These are phyloP conservation scores for Dillenia turbinata DNA, from an alignment of 164 flowering plant species.

Conservation along the genomic window DNA sequence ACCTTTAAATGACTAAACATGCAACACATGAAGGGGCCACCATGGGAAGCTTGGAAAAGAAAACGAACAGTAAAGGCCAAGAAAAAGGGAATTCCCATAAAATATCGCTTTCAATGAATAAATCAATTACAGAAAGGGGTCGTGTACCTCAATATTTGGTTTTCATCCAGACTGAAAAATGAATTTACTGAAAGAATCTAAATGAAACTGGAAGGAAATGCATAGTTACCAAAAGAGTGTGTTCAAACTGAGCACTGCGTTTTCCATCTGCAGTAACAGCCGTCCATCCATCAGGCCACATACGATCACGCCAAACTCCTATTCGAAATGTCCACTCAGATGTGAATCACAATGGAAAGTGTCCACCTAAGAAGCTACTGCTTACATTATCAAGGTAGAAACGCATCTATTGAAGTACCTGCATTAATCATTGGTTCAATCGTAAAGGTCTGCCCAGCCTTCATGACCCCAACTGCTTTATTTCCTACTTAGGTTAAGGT, in stretches of 20 bases:
- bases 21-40: too few species aligned
- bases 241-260: slow-evolving; percentile 98
- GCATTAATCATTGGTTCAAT: slow-evolving; percentile 98
- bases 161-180: too few species aligned
- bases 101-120: too few species aligned
- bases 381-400: not conserved
- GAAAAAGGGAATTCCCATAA: not conserved
- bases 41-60: too few species aligned
- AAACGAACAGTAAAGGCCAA: not conserved
- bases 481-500: slow-evolving; percentile 67
- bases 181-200: too few species aligned
- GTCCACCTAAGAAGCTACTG: not conserved
- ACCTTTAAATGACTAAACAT: too few species aligned
- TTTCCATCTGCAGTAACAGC: slow-evolving; percentile 97
- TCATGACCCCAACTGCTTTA: slow-evolving; percentile 98
- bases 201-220: not conserved
- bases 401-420: slow-evolving; percentile 33
- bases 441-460: slow-evolving; percentile 96
- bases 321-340: slow-evolving; percentile 1
- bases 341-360: not conserved
- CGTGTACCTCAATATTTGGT: too few species aligned
- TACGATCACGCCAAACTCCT: slow-evolving; percentile 96
- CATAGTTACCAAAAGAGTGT: slow-evolving; percentile 77
- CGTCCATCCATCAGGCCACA: slow-evolving; percentile 99
- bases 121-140: too few species aligned